Evolutionary conservation across 306 rosid species (phyloP).

Genomic region (Cicer cuneatum): DNA sequence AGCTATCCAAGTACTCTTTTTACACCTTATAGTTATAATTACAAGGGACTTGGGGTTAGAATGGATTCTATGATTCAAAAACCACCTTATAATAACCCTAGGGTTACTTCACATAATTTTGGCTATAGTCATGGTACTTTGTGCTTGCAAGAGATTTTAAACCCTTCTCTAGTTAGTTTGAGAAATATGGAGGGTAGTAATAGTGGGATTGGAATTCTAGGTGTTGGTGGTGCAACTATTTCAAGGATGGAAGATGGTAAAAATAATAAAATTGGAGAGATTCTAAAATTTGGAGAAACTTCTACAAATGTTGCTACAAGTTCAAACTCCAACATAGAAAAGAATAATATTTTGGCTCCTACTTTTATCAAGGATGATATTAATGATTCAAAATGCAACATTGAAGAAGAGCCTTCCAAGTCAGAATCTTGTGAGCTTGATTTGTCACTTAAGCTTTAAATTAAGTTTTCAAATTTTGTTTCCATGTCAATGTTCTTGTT

Average conservation of each 20-base stretch:
- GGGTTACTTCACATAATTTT: slow-evolving; percentile 1
- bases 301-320: not conserved
- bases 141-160: not conserved
- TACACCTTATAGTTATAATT: slow-evolving; percentile 35
- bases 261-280: not conserved
- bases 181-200: not conserved
- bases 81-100: slow-evolving; percentile 44
- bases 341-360: not conserved
- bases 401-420: slow-evolving; percentile 15
- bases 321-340: not conserved
- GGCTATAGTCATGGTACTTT: slow-evolving; percentile 30
- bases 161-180: not conserved
- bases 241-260: not conserved
- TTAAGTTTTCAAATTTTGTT: not conserved
- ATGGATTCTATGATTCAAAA: slow-evolving; percentile 74
- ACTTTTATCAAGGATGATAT: not conserved
- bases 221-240: not conserved
- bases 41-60: slow-evolving; percentile 54
- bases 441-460: slow-evolving; percentile 60
- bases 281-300: slow-evolving; percentile 1
- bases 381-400: slow-evolving; percentile 22
- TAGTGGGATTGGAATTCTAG: not conserved
- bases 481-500: slow-evolving; percentile 16
- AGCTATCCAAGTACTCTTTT: slow-evolving; percentile 43
- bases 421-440: slow-evolving; percentile 49